Evolutionary conservation across 441 rosid genomes (phyloP), one percentile per base, ranked within the genome.

Genomic region (Mallotus japonicus): DNA sequence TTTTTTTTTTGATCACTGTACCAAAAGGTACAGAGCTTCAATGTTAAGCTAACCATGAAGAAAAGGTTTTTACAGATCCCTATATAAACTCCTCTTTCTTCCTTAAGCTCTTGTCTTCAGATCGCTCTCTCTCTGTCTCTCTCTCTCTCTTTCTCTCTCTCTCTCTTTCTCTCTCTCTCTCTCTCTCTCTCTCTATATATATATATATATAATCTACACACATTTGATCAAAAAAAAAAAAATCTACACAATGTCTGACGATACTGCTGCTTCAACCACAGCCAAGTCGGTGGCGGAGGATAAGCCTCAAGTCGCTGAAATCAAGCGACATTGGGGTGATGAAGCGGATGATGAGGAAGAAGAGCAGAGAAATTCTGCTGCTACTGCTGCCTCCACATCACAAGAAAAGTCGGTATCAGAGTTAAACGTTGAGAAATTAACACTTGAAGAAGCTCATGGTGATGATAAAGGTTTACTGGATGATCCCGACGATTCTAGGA

Each of bases 401-500:
- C 84, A 66, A 7, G 90, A 76, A 3, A 84, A 81, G 67, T 67
- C 49, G 0, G 79, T 22, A 16, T 34, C 67, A 15, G 85, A 82
- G 53, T 79, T 87, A 19, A 64, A 76, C 37, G 82, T 90, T 5
- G 89, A 74, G 8, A 78, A 82, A 2, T 74, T 95, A 75, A 67
- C 58, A 16, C 85, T 93, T 46, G 84, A 56, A 20, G 60, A 86
- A n/a, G 95, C 87, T 14, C 74, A 74, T 44, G 82, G 85, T 82
- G 83, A 83, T 75, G 76, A 51, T 24, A 86, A 85, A 67, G 79
- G 86, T 71, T 90, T 92, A 67, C 96, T 92, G 11, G 96, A 95
- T 5, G 99, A 92, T 13, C 93, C 97, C 0, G 93, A 90, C 55
- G 99, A 92, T 65, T 85, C 97, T 0, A 92, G 76, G 62, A 91